Evolutionary conservation across 441 rosid genomes (phyloP).

Genomic region (Caryocar brasiliense): DNA sequence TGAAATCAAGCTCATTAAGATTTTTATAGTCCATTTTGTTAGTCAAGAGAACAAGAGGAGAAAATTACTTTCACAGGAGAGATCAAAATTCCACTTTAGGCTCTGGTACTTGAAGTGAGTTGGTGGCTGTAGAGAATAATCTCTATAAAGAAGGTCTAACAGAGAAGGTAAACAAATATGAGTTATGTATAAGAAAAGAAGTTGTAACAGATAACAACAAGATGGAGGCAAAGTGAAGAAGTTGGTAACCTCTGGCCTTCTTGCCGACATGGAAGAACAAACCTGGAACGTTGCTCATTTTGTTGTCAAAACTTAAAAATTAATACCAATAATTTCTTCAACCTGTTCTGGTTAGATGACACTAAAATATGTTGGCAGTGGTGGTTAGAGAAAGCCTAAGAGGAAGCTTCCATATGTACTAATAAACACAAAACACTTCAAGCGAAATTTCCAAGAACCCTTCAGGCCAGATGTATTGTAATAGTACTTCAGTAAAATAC

Average conservation of each 20-base stretch:
- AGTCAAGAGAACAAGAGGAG: background rate
- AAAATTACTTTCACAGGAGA: constrained; percentile 38
- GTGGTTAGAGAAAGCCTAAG: constrained; percentile 14
- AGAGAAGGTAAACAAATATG: background rate
- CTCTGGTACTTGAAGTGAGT: constrained; percentile 19
- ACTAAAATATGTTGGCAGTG: constrained; percentile 17
- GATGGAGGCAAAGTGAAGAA: background rate
- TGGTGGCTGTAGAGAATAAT: constrained; percentile 33
- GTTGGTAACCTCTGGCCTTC: constrained; percentile 43
- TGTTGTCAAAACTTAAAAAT: background rate
- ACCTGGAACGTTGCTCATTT: constrained; percentile 36
- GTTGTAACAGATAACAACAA: background rate
- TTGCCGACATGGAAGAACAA: constrained; percentile 38
- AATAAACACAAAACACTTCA: background rate
- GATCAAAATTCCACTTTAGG: constrained; percentile 33
- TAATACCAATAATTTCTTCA: background rate
- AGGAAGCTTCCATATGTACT: constrained; percentile 37
- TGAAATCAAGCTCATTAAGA: too few relatives aligned
- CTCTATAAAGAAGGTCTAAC: constrained; percentile 48
- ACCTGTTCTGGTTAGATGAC: constrained; percentile 4
- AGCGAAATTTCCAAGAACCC: background rate
- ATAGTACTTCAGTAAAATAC: too few relatives aligned
- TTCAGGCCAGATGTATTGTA: background rate
- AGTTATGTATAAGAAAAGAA: background rate
- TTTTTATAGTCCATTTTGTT: too few relatives aligned